These are phyloP conservation scores for Favolaschia claudopus DNA, from an alignment of 768 basidiomycete species.

Conservation along the genomic window DNA sequence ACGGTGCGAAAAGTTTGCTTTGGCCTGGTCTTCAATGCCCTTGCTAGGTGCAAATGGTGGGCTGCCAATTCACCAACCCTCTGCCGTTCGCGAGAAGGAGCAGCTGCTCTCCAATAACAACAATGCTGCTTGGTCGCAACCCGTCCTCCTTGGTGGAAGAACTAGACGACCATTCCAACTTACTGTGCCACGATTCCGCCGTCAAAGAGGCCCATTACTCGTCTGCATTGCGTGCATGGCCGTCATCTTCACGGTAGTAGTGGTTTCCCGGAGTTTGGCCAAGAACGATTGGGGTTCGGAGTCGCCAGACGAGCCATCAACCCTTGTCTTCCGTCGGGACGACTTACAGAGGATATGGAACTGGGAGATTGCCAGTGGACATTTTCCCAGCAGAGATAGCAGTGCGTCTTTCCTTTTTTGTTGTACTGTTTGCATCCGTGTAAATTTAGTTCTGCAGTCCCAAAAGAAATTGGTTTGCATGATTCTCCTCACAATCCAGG, in stretches of 20 bases:
- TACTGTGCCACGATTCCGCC: slow-evolving; percentile 61
- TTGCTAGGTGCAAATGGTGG: slow-evolving; percentile 33
- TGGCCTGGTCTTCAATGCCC: slow-evolving; percentile 2
- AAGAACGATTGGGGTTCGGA: slow-evolving; percentile 51
- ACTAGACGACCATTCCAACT: too few relatives aligned
- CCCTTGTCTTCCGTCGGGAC: slow-evolving; percentile 72
- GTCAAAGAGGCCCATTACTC: slow-evolving; percentile 62
- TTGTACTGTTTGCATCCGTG: background rate
- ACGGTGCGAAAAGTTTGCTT: too few relatives aligned
- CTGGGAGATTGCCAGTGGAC: slow-evolving; percentile 92
- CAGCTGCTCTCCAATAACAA: slow-evolving; percentile 36
- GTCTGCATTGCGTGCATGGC: slow-evolving; percentile 59
- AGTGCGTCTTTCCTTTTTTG: slow-evolving; percentile 59
- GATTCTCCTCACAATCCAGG: slow-evolving; percentile 71
- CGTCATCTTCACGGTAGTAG: slow-evolving; percentile 55
- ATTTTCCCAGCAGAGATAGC: slow-evolving; percentile 78
- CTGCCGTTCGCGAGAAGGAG: slow-evolving; percentile 51
- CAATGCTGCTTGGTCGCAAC: slow-evolving; percentile 55
- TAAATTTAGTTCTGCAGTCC: slow-evolving; percentile 52
- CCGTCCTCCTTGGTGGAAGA: too few relatives aligned
- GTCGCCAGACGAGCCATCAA: slow-evolving; percentile 60
- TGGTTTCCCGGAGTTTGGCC: slow-evolving; percentile 52
- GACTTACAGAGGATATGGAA: slow-evolving; percentile 89
- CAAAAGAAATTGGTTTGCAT: slow-evolving; percentile 64
- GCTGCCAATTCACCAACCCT: slow-evolving; percentile 53